phyloP scores from a whole-genome alignment of 1,284 basidiomycete genomes.

The Ustilago loliicola region DNA sequence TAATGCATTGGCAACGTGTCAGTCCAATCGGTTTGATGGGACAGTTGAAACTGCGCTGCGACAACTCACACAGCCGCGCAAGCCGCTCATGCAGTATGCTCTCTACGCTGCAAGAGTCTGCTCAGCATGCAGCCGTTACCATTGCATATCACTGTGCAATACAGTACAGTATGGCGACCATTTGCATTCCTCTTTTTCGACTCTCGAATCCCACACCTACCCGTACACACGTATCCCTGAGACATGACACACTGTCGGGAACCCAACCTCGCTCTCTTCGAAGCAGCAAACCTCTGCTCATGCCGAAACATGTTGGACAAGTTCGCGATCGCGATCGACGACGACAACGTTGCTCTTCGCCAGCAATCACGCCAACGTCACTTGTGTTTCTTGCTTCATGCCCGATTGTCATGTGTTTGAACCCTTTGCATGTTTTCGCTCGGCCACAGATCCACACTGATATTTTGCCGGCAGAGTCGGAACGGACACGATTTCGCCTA shows the following conservation, averaged over 20 bases:
- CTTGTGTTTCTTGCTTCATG: conserved; percentile 7
- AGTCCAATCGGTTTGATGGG: neutral
- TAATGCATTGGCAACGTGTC: neutral
- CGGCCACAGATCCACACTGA: neutral
- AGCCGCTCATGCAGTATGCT: neutral
- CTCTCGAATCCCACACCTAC: neutral
- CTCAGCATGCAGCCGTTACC: no score
- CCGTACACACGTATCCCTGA: no score
- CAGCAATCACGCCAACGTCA: neutral
- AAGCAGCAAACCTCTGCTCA: neutral
- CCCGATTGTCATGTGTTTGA: conserved; percentile 8
- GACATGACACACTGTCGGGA: no score
- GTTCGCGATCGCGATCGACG: neutral
- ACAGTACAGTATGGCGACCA: neutral
- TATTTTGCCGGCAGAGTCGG: neutral
- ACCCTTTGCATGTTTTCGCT: conserved; percentile 3
- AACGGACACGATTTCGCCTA: neutral
- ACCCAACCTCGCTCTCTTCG: neutral
- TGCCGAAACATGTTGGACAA: neutral
- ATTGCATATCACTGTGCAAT: neutral
- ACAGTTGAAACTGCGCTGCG: neutral
- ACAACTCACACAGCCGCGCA: neutral
- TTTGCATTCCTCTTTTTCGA: neutral
- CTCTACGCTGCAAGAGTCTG: neutral
- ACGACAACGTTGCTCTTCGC: neutral